Evolutionary conservation across 208 protist genomes (phyloP), one percentile per base, ranked within the genome.

Genomic region (Porcisia hertigi): DNA sequence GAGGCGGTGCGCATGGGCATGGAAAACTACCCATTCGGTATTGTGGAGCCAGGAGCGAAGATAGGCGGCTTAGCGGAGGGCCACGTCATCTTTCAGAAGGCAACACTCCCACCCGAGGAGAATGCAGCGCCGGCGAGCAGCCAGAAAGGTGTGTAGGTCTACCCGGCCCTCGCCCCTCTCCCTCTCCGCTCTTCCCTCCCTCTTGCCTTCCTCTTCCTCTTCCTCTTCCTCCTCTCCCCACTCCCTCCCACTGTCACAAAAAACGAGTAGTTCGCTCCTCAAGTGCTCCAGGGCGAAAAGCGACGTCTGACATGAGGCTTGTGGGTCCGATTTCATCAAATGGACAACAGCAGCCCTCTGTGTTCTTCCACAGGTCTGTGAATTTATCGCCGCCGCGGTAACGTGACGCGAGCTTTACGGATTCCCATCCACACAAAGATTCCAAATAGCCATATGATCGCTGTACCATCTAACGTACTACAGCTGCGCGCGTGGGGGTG

Each of bases 81-180:
- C 30, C 81, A 91, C 43, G 87, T 95, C 59, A 82, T 97, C 52
- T 97, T 97, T 71, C 74, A 79, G 39, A 97, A 97, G 86, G 77
- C 71, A 34, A 62, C 73, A 25, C 71, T 88, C 41, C 76, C 82
- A 1, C 69, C 79, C 25, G 70, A 85, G 14, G 86, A 69, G 25
- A 70, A 63, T 34, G 14, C 78, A 25, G 14, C 57, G 7, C 65
- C 57, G 5, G 57, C 5, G 11, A 55, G 8, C 5, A 36, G 45
- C 45, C 77, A 82, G 65, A 85, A 77, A 66, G 60, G 30, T 7
- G 67, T 73, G 65, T 62, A 78, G 75, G 65, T 60, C 23, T 60
- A 30, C 57, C 7, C 57, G 7, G 18, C 30, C 41, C 39, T 23
- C 39, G 18, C 30, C 41, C 39, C 63, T 45, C 63, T 14, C 25